Base-by-base conservation (phyloP, 441 rosid species). In the Populus trichocarpa region DNA sequence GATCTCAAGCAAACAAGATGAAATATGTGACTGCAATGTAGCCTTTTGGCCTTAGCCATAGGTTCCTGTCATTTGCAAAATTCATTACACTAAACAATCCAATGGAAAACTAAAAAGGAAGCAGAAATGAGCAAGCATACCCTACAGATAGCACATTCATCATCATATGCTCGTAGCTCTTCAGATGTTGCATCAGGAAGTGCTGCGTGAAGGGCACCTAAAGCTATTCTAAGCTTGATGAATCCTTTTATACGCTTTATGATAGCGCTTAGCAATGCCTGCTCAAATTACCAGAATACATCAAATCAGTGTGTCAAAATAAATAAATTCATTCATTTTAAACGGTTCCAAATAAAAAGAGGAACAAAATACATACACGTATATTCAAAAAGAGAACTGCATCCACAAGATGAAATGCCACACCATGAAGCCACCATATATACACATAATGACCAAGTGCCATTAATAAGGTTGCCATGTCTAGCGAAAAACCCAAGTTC, bases 1-100 rank as follows among this genome's bases (percentile, higher is more conserved):
- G 99, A 97, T 91, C 98, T 90, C 90, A 97, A 90, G 91, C 98
- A 97, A 78, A 92, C 94, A 82, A 97, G 98, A 89, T 97, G 99
- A 73, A 94, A 94, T 75, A 94, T 94, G 84, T 97, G 99, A 80
- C 85, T 91, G 88, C 99, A 97, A 78, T 88, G 85, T 63, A 97
- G 91, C 91, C 80, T 93, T 89, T 97, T 97, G 70, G 98, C 98
- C 89, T 92, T 97, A 64, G 94, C 98, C 99, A 97, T 97, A 78
- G 99, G 96, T 89, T 97, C 99, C 99, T 97, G 94, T 68, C 79
- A 86, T 83, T 78, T 72, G 38, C 61, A 69, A 73, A 71, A 70
- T 68, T 83, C 77, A 63, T 66, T 79, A 86, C 63, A 77, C 61
- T 59, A 65, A 53, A 26, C 80, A 67, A 79, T 78, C 67, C 68